These are phyloP conservation scores for Ophiocordyceps robertsii DNA, from an alignment of 2,329 filamentous ascomycete species.

Conservation along the genomic window DNA sequence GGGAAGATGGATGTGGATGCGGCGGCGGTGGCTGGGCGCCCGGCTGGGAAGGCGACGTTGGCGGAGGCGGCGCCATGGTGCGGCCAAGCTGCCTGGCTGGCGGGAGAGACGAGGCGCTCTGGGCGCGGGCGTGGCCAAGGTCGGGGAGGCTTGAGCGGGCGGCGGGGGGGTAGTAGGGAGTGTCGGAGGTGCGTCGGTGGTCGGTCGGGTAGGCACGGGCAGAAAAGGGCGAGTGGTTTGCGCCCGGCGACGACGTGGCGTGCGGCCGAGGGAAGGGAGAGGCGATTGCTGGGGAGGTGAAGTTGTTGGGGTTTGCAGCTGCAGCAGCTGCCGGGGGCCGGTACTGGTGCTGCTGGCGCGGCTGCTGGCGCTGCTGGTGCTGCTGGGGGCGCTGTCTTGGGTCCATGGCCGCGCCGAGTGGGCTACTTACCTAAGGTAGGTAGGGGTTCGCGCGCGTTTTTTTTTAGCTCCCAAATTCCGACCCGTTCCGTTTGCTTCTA, in stretches of 20 bases:
- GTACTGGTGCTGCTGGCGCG: constrained; percentile 1
- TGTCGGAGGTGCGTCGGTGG: constrained; percentile 27
- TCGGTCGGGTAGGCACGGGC: constrained; percentile 16
- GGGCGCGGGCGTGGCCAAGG: constrained; percentile 26
- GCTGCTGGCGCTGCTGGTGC: constrained; percentile 4
- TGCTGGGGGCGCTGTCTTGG: constrained; percentile 13
- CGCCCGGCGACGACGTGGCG: constrained; percentile 4
- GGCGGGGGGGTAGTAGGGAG: constrained; percentile 24
- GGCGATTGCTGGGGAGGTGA: not conserved
- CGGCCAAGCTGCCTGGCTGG: constrained; percentile 22
- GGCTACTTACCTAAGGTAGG: not conserved
- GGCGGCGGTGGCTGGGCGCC: constrained; percentile 10
- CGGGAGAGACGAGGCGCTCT: constrained; percentile 30
- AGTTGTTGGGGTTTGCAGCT: not conserved
- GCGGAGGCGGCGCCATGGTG: constrained; percentile 29
- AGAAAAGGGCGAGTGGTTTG: constrained; percentile 1
- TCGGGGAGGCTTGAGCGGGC: constrained; percentile 17
- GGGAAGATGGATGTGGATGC: constrained; percentile 9
- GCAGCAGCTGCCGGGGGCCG: not conserved
- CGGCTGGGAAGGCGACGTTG: constrained; percentile 26
- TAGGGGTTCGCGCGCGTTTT: not conserved
- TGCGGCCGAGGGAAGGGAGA: constrained; percentile 1
- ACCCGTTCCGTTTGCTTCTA: constrained; percentile 1
- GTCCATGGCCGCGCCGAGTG: constrained; percentile 19
- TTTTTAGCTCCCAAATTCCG: constrained; percentile 21